A percentile compares a stretch with the other conserved stretches of the same genome.
Evolutionary conservation across 1,284 basidiomycete genomes (phyloP).

Genomic region (Melanopsichium pennsylvanicum): DNA sequence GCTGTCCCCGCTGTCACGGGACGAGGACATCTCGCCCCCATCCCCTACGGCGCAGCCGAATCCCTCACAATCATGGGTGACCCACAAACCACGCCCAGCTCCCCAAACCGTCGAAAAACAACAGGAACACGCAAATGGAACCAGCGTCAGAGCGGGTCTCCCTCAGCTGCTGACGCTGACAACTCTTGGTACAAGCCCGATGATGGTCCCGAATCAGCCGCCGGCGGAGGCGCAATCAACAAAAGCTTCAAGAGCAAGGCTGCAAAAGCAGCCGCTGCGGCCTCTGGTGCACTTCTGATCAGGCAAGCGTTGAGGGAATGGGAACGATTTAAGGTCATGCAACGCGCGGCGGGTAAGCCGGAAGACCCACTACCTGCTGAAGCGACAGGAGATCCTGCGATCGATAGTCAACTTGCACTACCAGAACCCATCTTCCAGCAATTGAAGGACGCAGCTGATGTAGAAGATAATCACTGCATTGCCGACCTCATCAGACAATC

Average conservation of each 20-base stretch:
- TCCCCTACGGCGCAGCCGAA: slow-evolving; percentile 1
- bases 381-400: slow-evolving; percentile 29
- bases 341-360: slow-evolving; percentile 42
- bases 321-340: slow-evolving; percentile 49
- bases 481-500: slow-evolving; percentile 31
- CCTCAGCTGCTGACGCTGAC: slow-evolving; percentile 10
- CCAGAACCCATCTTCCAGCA: slow-evolving; percentile 14
- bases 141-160: slow-evolving; percentile 19
- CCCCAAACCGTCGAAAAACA: slow-evolving; percentile 11
- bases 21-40: slow-evolving; percentile 6
- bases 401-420: slow-evolving; percentile 26
- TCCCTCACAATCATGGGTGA: slow-evolving; percentile 21
- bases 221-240: not conserved
- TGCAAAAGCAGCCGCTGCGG: slow-evolving; percentile 23
- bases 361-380: slow-evolving; percentile 45
- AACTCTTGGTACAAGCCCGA: slow-evolving; percentile 36
- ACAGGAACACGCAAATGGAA: slow-evolving; percentile 34
- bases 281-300: slow-evolving; percentile 43
- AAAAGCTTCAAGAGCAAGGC: slow-evolving; percentile 24
- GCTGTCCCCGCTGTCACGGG: slow-evolving; percentile 23
- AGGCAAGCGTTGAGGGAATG: slow-evolving; percentile 44
- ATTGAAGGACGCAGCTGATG: slow-evolving; percentile 37
- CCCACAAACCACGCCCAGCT: slow-evolving; percentile 8
- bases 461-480: slow-evolving; percentile 30
- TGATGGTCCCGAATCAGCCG: slow-evolving; percentile 4